A percentile compares a stretch with the other conserved stretches of the same genome.
These are phyloP conservation scores for Hortiboletus campestris DNA, from an alignment of 768 basidiomycete species.

Conservation along the genomic window DNA sequence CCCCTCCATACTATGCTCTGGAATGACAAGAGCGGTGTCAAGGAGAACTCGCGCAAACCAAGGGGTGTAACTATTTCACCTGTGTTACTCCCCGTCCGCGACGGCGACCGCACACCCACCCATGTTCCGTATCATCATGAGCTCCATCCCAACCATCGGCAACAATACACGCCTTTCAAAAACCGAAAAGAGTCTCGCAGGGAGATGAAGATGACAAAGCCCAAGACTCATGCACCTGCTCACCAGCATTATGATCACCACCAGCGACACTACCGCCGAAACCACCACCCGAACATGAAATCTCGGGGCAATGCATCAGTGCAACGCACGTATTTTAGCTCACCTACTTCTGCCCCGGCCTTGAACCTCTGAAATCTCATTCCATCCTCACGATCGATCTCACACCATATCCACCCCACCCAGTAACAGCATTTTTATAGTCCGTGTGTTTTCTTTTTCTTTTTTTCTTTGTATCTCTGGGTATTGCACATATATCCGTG, in stretches of 20 bases:
- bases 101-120: conserved; percentile 59
- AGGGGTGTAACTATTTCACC: conserved; percentile 46
- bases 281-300: conserved; percentile 66
- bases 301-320: conserved; percentile 51
- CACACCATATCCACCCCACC: conserved; percentile 8
- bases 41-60: conserved; percentile 26
- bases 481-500: conserved; percentile 24
- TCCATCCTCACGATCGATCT: conserved; percentile 2
- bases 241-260: conserved; percentile 40
- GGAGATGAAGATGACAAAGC: conserved; percentile 67
- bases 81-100: conserved; percentile 48
- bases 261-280: conserved; percentile 51
- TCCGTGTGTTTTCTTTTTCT: neutral
- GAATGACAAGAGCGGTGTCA: conserved; percentile 32
- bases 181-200: conserved; percentile 61
- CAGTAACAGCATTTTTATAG: conserved; percentile 13
- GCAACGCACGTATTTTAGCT: conserved; percentile 48
- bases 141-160: conserved; percentile 38
- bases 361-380: conserved; percentile 27
- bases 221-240: conserved; percentile 48
- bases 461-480: conserved; percentile 20
- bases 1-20: conserved; percentile 58
- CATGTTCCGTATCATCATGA: conserved; percentile 32
- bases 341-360: conserved; percentile 27
- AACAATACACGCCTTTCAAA: conserved; percentile 43